Conservation (phyloP, 768 basidiomycete genomes). For the Pleurotus ostreatus region DNA sequence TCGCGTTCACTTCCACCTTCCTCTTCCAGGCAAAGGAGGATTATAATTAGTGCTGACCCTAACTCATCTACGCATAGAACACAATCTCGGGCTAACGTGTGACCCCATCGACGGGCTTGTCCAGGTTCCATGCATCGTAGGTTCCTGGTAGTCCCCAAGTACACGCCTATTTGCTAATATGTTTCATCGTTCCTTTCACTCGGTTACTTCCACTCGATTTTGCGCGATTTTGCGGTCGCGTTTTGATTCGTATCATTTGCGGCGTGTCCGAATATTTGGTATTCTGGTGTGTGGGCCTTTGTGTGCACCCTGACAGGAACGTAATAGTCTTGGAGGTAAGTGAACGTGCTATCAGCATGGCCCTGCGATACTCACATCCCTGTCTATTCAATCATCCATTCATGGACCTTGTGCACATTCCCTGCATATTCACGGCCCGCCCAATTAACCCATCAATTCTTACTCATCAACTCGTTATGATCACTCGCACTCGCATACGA, state of each 20-base stretch:
- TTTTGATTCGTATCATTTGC: too few relatives aligned
- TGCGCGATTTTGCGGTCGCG: too few relatives aligned
- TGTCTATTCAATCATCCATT: too few relatives aligned
- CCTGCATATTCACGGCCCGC: too few relatives aligned
- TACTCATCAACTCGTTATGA: too few relatives aligned
- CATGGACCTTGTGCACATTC: too few relatives aligned
- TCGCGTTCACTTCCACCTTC: background rate
- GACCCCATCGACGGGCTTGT: conserved; percentile 93
- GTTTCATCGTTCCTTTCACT: conserved; percentile 3
- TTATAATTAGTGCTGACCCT: background rate
- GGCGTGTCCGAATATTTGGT: too few relatives aligned
- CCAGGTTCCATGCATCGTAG: conserved; percentile 92
- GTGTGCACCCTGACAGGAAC: conserved; percentile 42
- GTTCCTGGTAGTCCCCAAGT: conserved; percentile 18
- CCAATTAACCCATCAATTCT: too few relatives aligned
- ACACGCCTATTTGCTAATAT: background rate
- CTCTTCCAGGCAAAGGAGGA: background rate
- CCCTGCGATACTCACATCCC: background rate
- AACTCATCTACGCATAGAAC: conserved; percentile 41
- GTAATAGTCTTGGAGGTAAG: conserved; percentile 81
- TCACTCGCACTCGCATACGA: background rate
- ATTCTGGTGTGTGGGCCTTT: too few relatives aligned
- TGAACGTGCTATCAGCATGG: background rate
- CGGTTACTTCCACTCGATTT: background rate
- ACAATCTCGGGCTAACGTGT: conserved; percentile 86